Evolutionary conservation across 441 rosid genomes (phyloP), one percentile per base, ranked within the genome.

Genomic region (Metrosideros polymorpha): DNA sequence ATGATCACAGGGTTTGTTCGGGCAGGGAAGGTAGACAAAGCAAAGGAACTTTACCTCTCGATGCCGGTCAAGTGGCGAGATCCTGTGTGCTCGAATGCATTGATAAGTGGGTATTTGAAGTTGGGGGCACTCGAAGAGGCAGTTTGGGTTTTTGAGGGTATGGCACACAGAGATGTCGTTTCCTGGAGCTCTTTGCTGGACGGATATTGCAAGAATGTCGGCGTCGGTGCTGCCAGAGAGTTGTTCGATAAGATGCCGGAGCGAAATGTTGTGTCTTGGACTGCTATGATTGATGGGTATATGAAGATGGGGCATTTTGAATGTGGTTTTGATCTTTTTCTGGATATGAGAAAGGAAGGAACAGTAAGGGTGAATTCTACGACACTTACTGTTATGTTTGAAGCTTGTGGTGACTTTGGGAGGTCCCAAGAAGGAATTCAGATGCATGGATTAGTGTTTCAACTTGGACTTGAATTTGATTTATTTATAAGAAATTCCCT

Each of bases 231-330:
- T 63, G 98, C 97, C 84, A 92, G 92, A 87, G 85, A 85, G 19
- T 35, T 95, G 54, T 94, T 96, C 86, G 92, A 93, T 85, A 35
- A 49, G 75, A 94, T 93, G 94, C 83, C 88, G 6, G 91, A 92
- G 90, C 94, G 85, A 88, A 95, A 95, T 92, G 96, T 95, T 82
- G 91, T 96, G 86, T 89, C 96, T 89, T 96, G 98, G 98, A 94
- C 97, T 10, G 88, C 96, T 52, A 93, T 96, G 95, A 93, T 96
- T 71, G 89, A 93, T 91, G 98, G 98, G 39, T 94, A 93, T 87
- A 87, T 96, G 89, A 93, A 93, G 85, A 92, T 61, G 32, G 96
- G 94, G 6, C 88, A 53, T 90, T 93, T 95, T 17, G 88, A 86
- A 43, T 91, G 92, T 63, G 98, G 98, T 86, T 93, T 95, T 89